Base-by-base conservation (phyloP, 1,284 basidiomycete species). In the Rhodotorula sp. region DNA sequence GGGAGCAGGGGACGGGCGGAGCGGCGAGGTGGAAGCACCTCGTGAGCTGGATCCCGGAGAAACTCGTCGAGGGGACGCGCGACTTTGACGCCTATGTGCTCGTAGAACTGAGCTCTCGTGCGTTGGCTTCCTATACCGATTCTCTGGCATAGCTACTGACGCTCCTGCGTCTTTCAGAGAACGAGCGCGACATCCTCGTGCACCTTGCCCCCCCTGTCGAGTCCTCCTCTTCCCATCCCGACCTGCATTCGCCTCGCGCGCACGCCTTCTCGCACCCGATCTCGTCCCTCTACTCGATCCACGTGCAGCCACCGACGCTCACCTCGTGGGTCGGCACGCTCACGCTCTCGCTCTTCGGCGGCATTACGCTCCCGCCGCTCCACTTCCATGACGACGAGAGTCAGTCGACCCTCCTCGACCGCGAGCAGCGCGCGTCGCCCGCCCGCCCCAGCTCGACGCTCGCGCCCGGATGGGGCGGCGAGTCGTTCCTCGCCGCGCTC, bases 331-430 rank as follows among this genome's bases (percentile, higher is more conserved):
- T 92, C 90, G 84, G 84, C 5, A 78, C 78, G 21, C 88, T 88
- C 2, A 80, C 77, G 44, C 86, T 92, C 73, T 96, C 95, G 80
- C 87, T 97, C 53, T 90, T 90, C 66, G 95, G 72, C 49, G 73
- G 72, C 21, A 67, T 45, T 16, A 63, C 72, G 16, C 85, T 97
- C 0, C 93, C 93, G 0, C 93, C 91, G 0, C 86, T 99, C 7
- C 89, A 93, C 81, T 98, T 98, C 81, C 96, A 98, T 80, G 96
- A 98, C 79, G 95, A 98, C 76, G 94, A 97, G 81, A 93, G 92
- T 0, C 87, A 86, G 46, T 93, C 92, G 7, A 81, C 80, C 27
- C 73, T 80, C 23, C 75, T 79, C 60, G 77, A 79, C 64, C 75
- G 74, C 50, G 76, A 79, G 56, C 72, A 68, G 42, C 66, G 75